Conservation (phyloP, 1,139 yeast genomes). For the Geotrichum macrosporum region DNA sequence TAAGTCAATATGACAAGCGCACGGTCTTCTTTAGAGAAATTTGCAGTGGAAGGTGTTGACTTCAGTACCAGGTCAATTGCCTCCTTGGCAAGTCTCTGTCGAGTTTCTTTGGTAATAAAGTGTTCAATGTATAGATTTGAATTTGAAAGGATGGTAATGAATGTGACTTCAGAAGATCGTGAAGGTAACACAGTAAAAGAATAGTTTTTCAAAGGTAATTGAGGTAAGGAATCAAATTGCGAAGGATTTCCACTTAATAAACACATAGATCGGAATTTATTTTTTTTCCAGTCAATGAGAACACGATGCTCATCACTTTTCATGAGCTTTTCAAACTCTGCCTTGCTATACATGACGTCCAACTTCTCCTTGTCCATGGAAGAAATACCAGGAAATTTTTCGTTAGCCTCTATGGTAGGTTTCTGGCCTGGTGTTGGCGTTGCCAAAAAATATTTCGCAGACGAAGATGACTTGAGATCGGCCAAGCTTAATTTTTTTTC, state of each 20-base stretch:
- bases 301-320: constrained; percentile 55
- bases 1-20: constrained; percentile 47
- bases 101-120: constrained; percentile 37
- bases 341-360: constrained; percentile 51
- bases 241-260: constrained; percentile 49
- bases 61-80: constrained; percentile 30
- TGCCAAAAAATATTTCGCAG: not conserved
- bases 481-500: constrained; percentile 12
- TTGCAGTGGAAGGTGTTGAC: constrained; percentile 12
- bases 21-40: constrained; percentile 43
- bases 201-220: constrained; percentile 39
- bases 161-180: constrained; percentile 44
- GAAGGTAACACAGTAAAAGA: constrained; percentile 46
- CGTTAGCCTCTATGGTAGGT: constrained; percentile 12
- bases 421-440: constrained; percentile 10
- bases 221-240: constrained; percentile 32
- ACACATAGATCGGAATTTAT: constrained; percentile 58
- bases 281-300: constrained; percentile 58
- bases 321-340: constrained; percentile 44
- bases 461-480: constrained; percentile 12
- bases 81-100: constrained; percentile 39
- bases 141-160: constrained; percentile 41
- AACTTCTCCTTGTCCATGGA: constrained; percentile 40
- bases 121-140: constrained; percentile 56
- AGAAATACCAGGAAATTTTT: constrained; percentile 25